phyloP scores from a whole-genome alignment of 352 stramenopile species.

The Globisporangium carolinianum region DNA sequence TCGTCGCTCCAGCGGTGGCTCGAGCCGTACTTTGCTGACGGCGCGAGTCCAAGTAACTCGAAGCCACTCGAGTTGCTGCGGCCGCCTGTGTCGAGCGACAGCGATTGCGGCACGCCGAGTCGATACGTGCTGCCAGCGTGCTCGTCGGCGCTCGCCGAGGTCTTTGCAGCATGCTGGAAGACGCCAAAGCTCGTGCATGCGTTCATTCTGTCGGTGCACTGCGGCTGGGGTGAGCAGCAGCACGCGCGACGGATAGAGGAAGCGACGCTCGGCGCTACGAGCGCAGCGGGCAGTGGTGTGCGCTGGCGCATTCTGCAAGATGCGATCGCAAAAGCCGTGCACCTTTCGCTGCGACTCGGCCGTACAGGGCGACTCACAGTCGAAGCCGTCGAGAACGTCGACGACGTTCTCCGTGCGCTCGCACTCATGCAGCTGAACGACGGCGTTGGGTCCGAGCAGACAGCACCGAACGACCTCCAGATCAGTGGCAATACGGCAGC shows the following conservation, averaged over 20 bases:
- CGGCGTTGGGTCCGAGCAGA: conserved; percentile 39
- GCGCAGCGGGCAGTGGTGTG: conserved; percentile 41
- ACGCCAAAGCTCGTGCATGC: conserved; percentile 56
- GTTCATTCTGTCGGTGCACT: conserved; percentile 69
- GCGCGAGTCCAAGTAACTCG: no score
- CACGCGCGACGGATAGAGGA: conserved; percentile 71
- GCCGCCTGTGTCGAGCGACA: background rate
- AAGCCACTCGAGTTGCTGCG: conserved; percentile 7
- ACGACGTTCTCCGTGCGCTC: conserved; percentile 67
- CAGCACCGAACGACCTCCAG: conserved; percentile 14
- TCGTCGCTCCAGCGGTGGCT: conserved; percentile 79
- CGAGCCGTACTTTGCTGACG: conserved; percentile 41
- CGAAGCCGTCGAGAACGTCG: conserved; percentile 66
- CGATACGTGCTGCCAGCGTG: conserved; percentile 30
- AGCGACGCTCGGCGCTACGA: conserved; percentile 61
- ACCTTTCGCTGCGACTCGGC: conserved; percentile 65
- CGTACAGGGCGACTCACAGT: conserved; percentile 56
- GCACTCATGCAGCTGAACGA: conserved; percentile 80
- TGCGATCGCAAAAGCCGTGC: conserved; percentile 61
- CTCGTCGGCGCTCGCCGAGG: conserved; percentile 22
- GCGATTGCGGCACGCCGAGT: no score
- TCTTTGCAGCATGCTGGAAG: conserved; percentile 63
- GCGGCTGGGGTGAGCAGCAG: conserved; percentile 50
- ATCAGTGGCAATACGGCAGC: conserved; percentile 5
- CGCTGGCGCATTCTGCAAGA: conserved; percentile 72